phyloP scores from a whole-genome alignment of 163 green algal species.

The Chlorella variabilis region DNA sequence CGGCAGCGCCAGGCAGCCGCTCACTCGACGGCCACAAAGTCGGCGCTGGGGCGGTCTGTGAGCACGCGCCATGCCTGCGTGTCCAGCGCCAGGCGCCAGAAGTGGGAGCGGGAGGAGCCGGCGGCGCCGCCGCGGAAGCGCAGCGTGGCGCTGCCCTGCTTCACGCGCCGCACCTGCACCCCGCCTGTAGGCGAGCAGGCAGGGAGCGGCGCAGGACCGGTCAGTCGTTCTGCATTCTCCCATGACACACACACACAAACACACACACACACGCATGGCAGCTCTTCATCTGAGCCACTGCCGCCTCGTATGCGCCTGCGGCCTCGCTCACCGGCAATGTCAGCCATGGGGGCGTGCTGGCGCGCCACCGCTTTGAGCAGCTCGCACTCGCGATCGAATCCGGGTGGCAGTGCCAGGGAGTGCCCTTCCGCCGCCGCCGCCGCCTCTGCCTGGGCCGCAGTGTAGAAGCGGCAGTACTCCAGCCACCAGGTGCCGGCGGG shows the following conservation, averaged over 20 bases:
- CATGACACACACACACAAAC: neutral
- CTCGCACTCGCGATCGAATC: slow-evolving; percentile 30
- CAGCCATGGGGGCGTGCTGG: slow-evolving; percentile 1
- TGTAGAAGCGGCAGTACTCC: slow-evolving; percentile 36
- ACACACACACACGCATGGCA: no score
- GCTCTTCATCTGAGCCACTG: neutral
- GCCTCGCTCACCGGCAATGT: neutral
- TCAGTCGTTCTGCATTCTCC: no score
- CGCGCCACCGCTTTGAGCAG: slow-evolving; percentile 27
- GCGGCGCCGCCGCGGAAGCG: slow-evolving; percentile 6
- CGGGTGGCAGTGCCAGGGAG: slow-evolving; percentile 13
- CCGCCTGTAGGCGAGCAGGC: neutral
- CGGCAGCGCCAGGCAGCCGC: no score
- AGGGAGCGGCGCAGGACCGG: neutral
- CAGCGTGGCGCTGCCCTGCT: slow-evolving; percentile 27
- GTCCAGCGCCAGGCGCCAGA: slow-evolving; percentile 26
- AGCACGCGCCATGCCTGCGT: neutral
- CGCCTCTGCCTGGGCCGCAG: slow-evolving; percentile 33
- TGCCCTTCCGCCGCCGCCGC: slow-evolving; percentile 3
- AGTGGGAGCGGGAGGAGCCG: slow-evolving; percentile 11
- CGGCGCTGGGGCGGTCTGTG: neutral
- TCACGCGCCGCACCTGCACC: slow-evolving; percentile 2
- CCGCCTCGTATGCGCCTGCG: neutral
- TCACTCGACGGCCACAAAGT: slow-evolving; percentile 25
- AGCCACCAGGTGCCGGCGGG: slow-evolving; percentile 31